These are phyloP conservation scores for Hypoxylon fuscum DNA, from an alignment of 495 filamentous ascomycete species.

Conservation along the genomic window DNA sequence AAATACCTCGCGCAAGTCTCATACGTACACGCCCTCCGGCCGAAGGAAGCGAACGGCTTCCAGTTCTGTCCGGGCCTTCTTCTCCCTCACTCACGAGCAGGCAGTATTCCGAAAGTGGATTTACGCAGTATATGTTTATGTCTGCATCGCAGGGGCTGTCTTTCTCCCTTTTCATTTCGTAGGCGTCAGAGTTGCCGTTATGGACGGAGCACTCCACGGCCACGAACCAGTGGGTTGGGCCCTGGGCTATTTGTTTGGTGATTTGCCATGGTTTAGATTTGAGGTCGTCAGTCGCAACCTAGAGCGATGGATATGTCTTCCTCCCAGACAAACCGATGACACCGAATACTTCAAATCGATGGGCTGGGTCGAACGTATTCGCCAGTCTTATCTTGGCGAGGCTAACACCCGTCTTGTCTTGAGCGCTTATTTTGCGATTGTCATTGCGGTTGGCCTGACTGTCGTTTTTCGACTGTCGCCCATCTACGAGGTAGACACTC, in stretches of 20 bases:
- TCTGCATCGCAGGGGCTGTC: conserved; percentile 67
- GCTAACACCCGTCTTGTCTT: conserved; percentile 86
- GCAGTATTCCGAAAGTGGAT: conserved; percentile 80
- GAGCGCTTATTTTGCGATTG: conserved; percentile 72
- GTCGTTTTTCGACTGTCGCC: conserved; percentile 77
- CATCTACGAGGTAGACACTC: conserved; percentile 86
- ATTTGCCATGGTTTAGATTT: conserved; percentile 72
- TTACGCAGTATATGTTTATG: conserved; percentile 82
- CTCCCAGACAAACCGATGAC: conserved; percentile 53
- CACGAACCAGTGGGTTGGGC: conserved; percentile 93
- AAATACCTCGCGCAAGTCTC: conserved; percentile 34
- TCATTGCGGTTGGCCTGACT: conserved; percentile 74
- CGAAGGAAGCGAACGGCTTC: conserved; percentile 74
- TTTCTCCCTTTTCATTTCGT: conserved; percentile 53
- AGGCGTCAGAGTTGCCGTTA: conserved; percentile 75
- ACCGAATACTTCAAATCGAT: conserved; percentile 43
- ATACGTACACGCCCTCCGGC: conserved; percentile 67
- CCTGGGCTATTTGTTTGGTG: conserved; percentile 86
- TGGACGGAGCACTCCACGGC: conserved; percentile 69
- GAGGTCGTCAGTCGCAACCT: conserved; percentile 71
- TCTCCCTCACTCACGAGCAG: conserved; percentile 81
- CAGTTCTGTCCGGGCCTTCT: conserved; percentile 72
- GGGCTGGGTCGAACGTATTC: conserved; percentile 68
- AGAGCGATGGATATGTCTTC: conserved; percentile 79
- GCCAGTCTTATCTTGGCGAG: conserved; percentile 67